Evolutionary conservation across 2,329 filamentous ascomycete genomes (phyloP).

Genomic region (Chaetomium globosum): DNA sequence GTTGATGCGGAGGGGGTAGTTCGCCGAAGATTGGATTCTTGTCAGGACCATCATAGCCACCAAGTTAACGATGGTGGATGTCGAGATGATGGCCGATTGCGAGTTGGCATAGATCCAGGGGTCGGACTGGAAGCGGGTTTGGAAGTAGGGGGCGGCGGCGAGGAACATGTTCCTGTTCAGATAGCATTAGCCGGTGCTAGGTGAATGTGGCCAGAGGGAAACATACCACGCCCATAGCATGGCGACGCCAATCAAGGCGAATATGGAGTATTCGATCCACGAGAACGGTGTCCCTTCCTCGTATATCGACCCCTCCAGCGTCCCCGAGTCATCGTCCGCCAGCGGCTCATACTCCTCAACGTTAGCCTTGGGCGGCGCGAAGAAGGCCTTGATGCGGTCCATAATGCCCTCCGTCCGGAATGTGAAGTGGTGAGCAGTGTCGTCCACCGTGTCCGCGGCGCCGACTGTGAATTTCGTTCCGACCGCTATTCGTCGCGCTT

Average conservation of each 20-base stretch:
- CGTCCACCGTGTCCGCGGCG: background rate
- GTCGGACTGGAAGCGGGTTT: slow-evolving; percentile 72
- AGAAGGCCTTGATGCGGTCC: slow-evolving; percentile 47
- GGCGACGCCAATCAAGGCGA: slow-evolving; percentile 80
- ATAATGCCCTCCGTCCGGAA: slow-evolving; percentile 34
- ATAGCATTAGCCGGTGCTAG: slow-evolving; percentile 1
- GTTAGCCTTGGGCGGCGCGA: slow-evolving; percentile 39
- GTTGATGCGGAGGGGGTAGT: slow-evolving; percentile 85
- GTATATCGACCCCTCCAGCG: slow-evolving; percentile 39
- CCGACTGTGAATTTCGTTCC: background rate
- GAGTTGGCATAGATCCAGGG: slow-evolving; percentile 77
- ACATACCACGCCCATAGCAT: slow-evolving; percentile 97
- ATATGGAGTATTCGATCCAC: slow-evolving; percentile 83
- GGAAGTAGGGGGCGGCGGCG: slow-evolving; percentile 91
- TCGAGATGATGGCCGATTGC: slow-evolving; percentile 84
- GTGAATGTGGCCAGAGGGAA: background rate
- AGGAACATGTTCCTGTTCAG: slow-evolving; percentile 90
- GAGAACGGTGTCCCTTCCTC: slow-evolving; percentile 65
- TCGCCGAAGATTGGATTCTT: slow-evolving; percentile 77
- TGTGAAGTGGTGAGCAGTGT: too few species aligned
- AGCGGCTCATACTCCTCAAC: slow-evolving; percentile 39
- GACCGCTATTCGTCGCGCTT: background rate
- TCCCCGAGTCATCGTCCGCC: slow-evolving; percentile 37
- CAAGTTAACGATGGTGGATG: slow-evolving; percentile 84
- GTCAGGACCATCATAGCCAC: slow-evolving; percentile 74